phyloP scores from a whole-genome alignment of 169 alveolate genomes.

The Cryptosporidium canis region DNA sequence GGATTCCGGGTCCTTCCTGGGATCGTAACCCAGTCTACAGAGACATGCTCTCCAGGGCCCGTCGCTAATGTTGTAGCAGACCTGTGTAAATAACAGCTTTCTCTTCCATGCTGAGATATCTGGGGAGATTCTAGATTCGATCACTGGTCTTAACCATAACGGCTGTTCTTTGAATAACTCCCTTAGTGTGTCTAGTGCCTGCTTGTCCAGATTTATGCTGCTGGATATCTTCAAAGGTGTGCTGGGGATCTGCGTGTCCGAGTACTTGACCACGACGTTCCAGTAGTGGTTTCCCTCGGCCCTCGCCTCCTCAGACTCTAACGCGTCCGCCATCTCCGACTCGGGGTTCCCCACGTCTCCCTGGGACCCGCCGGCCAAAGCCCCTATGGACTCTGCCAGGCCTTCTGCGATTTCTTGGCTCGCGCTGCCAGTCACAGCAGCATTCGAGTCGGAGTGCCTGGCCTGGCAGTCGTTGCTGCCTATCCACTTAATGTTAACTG shows the following conservation, averaged over 20 bases:
- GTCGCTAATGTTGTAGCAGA: slow-evolving; percentile 77
- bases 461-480: background rate
- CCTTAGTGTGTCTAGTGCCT: slow-evolving; percentile 44
- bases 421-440: background rate
- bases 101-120: slow-evolving; percentile 76
- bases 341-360: background rate
- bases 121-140: slow-evolving; percentile 74
- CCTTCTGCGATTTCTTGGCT: background rate
- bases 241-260: slow-evolving; percentile 30
- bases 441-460: background rate
- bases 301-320: background rate
- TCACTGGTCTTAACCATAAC: slow-evolving; percentile 77
- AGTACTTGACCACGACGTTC: slow-evolving; percentile 35
- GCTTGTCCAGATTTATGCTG: slow-evolving; percentile 26
- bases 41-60: slow-evolving; percentile 81
- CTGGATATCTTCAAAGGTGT: slow-evolving; percentile 47
- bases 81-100: slow-evolving; percentile 77
- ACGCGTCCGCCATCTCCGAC: background rate
- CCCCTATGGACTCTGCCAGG: background rate
- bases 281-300: slow-evolving; percentile 30
- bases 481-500: slow-evolving; percentile 46
- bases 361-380: background rate
- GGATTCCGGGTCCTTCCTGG: slow-evolving; percentile 77
- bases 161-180: slow-evolving; percentile 75
- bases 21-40: slow-evolving; percentile 79